A percentile compares a stretch with the other conserved stretches of the same genome.
Conservation (phyloP, 169 alveolate species). For the Toxoplasma gondii region DNA sequence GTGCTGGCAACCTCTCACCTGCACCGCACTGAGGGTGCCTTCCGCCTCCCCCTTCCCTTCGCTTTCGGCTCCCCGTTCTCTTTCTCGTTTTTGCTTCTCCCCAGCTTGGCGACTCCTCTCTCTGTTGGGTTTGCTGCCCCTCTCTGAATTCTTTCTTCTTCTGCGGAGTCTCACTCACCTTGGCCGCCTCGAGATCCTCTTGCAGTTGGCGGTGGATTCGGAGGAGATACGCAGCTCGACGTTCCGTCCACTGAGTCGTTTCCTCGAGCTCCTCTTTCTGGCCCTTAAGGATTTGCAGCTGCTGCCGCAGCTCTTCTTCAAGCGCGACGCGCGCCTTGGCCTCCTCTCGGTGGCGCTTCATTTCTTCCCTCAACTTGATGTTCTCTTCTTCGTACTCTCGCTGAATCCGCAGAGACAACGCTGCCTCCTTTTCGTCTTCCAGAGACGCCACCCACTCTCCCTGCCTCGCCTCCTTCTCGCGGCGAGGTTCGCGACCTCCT, state of each 20-base stretch:
- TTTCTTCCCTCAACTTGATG: background rate
- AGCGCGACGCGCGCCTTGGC: too few relatives aligned
- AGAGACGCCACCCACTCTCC: background rate
- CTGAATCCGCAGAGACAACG: background rate
- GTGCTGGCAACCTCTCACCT: too few relatives aligned
- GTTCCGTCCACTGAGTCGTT: background rate
- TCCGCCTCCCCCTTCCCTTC: background rate
- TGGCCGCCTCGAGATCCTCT: background rate
- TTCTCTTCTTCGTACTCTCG: conserved; percentile 34
- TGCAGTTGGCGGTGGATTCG: background rate
- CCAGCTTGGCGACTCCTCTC: too few relatives aligned
- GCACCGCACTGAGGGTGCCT: too few relatives aligned
- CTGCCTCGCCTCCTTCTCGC: too few relatives aligned
- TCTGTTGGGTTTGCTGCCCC: too few relatives aligned
- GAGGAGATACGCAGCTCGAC: background rate
- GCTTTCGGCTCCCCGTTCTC: background rate
- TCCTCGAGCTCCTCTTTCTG: conserved; percentile 30
- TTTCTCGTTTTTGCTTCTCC: background rate
- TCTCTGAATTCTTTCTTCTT: background rate
- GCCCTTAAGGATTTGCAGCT: background rate
- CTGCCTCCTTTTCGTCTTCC: background rate
- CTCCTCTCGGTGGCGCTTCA: background rate
- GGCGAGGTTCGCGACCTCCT: background rate
- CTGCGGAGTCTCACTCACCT: background rate
- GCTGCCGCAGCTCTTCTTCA: background rate